Evolutionary conservation across 345 rosid genomes (phyloP).

Genomic region (Eucalyptus curtisii): DNA sequence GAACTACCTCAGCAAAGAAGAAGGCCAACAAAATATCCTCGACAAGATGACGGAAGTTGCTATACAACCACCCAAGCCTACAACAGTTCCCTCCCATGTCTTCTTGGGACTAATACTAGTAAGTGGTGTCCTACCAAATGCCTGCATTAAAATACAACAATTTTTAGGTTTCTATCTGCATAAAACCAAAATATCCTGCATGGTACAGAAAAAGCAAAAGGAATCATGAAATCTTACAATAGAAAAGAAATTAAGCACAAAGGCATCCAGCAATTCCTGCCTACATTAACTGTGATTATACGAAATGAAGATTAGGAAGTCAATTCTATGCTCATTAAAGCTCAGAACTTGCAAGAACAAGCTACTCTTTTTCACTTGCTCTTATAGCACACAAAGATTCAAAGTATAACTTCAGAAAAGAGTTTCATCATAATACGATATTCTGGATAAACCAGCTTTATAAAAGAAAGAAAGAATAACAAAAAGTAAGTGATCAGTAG

Average conservation of each 20-base stretch:
- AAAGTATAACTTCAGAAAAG: neutral
- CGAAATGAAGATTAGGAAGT: neutral
- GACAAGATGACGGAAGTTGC: slow-evolving; percentile 45
- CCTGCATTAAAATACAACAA: slow-evolving; percentile 28
- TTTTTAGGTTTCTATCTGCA: neutral
- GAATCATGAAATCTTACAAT: neutral
- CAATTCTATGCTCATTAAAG: neutral
- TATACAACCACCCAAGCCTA: slow-evolving; percentile 80
- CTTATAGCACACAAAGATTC: neutral
- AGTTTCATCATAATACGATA: neutral
- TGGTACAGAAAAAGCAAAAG: neutral
- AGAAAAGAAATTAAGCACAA: neutral
- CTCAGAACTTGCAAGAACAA: neutral
- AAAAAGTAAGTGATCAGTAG: neutral
- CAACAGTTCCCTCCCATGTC: slow-evolving; percentile 91
- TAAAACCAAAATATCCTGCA: neutral
- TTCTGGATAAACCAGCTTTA: neutral
- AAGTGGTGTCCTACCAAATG: slow-evolving; percentile 76
- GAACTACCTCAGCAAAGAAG: slow-evolving; percentile 58
- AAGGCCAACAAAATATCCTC: slow-evolving; percentile 64
- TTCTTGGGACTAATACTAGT: slow-evolving; percentile 82
- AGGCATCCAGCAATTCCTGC: neutral
- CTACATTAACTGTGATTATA: neutral
- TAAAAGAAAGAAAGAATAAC: neutral
- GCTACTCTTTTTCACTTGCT: neutral